Evolutionary conservation across 306 rosid species (phyloP), one percentile per base, ranked within the genome.

Genomic region (Pyrus betulifolia): DNA sequence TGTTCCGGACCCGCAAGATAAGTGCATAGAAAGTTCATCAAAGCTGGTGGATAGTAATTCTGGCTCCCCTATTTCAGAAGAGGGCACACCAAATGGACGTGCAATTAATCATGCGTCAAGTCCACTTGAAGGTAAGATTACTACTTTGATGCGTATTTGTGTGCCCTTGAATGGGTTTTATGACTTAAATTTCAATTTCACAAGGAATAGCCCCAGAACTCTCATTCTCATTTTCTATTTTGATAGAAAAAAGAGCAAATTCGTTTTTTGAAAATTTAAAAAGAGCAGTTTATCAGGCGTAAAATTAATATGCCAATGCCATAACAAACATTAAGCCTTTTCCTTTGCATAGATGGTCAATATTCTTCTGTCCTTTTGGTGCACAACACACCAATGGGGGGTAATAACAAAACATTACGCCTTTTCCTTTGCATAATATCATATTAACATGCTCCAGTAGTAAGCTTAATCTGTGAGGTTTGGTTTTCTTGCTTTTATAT

Each of bases 41-140:
- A 92, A 95, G 87, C 60, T 86, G 77, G 74, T 78, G 68, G 97
- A 95, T 69, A 89, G 91, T 75, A 91, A 92, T 80, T 85, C 97
- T 35, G 99, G 85, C 76, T 95, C 99, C 74, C 96, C 99, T 38
- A 86, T 89, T 83, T 95, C 99, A 33, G 98, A 92, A 81, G 99
- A 92, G 73, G 88, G 86, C 72, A 91, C 86, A 79, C 87, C 89
- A 55, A 95, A 91, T 87, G 97, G 92, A n/a, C 89, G 82, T 69
- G 57, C 81, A 60, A 66, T 71, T 78, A 89, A 87, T 81, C 89
- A 87, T 68, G 91, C 89, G 27, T 88, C 96, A 28, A 92, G 97
- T 82, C 97, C 93, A 35, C 79, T 84, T 76, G 98, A 92, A 84
- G 99, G 99, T 95, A 82, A 63, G 35, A 42, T 54, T 31, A 35